Conservation (phyloP, 768 basidiomycete species). For the Mycena capillaripes region DNA sequence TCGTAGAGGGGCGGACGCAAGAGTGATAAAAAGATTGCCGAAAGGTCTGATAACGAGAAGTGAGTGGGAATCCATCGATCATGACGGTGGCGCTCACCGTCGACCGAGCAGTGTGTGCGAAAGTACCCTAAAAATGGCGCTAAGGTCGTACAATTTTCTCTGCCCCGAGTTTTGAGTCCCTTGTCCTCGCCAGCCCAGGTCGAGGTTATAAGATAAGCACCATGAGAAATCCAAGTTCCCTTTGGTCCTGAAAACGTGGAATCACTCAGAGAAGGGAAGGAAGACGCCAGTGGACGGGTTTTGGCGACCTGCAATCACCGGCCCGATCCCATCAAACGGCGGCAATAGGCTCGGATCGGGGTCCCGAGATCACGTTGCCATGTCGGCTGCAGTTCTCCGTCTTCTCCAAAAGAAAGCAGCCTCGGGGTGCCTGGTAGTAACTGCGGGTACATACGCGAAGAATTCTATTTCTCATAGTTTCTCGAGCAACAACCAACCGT, state of each 20-base stretch:
- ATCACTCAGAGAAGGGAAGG: not conserved
- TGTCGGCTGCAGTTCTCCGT: not conserved
- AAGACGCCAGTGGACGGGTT: not conserved
- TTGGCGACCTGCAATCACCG: too few relatives aligned
- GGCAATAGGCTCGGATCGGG: not conserved
- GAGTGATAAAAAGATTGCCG: slow-evolving; percentile 1
- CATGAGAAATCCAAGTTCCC: not conserved
- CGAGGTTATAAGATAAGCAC: not conserved
- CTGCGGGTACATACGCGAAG: too few relatives aligned
- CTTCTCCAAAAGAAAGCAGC: too few relatives aligned
- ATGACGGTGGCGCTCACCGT: not conserved
- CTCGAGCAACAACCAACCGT: too few relatives aligned
- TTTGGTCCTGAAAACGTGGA: not conserved
- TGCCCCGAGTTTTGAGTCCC: too few relatives aligned
- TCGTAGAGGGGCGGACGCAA: not conserved
- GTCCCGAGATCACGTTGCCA: not conserved
- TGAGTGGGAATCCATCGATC: not conserved
- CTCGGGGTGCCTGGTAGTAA: too few relatives aligned
- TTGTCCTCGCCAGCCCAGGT: too few relatives aligned
- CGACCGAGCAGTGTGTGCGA: too few relatives aligned
- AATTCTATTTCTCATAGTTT: too few relatives aligned
- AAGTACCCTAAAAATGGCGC: too few relatives aligned
- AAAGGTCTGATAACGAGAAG: not conserved
- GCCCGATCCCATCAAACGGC: too few relatives aligned
- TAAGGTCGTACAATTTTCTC: too few relatives aligned